A percentile compares a stretch with the other conserved stretches of the same genome.
These are phyloP conservation scores for Hyphopichia fennica DNA, from an alignment of 1,139 yeast species.

Conservation along the genomic window DNA sequence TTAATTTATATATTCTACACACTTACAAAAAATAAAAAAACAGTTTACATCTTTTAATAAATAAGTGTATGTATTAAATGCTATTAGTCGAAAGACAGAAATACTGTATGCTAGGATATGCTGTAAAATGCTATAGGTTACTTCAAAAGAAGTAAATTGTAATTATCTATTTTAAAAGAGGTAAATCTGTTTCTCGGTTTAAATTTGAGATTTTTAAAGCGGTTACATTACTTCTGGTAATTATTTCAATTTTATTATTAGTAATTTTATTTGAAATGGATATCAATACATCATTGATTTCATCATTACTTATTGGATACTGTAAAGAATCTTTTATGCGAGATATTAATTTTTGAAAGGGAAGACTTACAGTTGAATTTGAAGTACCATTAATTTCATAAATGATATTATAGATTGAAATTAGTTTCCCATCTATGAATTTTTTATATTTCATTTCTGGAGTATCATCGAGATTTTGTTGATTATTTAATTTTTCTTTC, in stretches of 20 bases:
- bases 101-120: too few relatives aligned
- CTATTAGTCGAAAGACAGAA: too few relatives aligned
- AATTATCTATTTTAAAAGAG: not conserved
- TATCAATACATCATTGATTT: conserved; percentile 25
- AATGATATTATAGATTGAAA: conserved; percentile 36
- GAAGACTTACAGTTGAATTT: conserved; percentile 15
- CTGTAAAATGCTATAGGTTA: conserved; percentile 4
- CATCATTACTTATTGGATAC: conserved; percentile 32
- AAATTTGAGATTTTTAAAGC: conserved; percentile 17
- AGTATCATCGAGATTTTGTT: conserved; percentile 12
- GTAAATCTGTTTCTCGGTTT: conserved; percentile 15
- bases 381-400: conserved; percentile 22
- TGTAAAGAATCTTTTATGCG: conserved; percentile 35
- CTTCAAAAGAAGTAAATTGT: too few relatives aligned
- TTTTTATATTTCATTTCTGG: conserved; percentile 36
- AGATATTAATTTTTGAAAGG: conserved; percentile 25
- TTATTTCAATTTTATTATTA: conserved; percentile 3
- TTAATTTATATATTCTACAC: too few relatives aligned
- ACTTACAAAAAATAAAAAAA: too few relatives aligned
- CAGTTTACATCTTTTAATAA: too few relatives aligned
- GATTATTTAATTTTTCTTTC: conserved; percentile 28
- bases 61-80: too few relatives aligned
- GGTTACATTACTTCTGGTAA: conserved; percentile 11
- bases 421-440: conserved; percentile 43
- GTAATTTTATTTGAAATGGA: not conserved